A percentile compares a stretch with the other conserved stretches of the same genome.
phyloP scores from a whole-genome alignment of 2,329 filamentous ascomycete genomes.

The Fusarium albidum region DNA sequence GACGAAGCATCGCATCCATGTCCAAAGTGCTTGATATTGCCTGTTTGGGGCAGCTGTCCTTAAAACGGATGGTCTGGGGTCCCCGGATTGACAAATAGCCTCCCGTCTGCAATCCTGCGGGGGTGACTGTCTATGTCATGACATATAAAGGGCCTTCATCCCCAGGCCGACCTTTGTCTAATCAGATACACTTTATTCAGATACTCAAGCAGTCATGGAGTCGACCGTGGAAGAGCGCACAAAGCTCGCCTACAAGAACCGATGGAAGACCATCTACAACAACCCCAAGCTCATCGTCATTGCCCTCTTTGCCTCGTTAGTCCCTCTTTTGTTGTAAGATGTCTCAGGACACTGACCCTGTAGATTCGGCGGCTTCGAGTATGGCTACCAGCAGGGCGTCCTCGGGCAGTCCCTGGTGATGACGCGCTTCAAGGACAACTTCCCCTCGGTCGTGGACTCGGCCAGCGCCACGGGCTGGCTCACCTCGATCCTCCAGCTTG shows the following conservation, averaged over 20 bases:
- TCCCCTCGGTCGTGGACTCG: slow-evolving; percentile 56
- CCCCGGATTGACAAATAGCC: slow-evolving; percentile 31
- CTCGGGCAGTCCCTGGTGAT: slow-evolving; percentile 63
- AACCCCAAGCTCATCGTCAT: slow-evolving; percentile 37
- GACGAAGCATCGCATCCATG: slow-evolving; percentile 6
- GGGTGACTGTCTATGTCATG: neutral
- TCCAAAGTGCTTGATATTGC: slow-evolving; percentile 26
- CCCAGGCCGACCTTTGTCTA: neutral
- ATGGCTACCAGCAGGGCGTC: slow-evolving; percentile 58
- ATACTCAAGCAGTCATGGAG: slow-evolving; percentile 24
- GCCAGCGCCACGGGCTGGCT: slow-evolving; percentile 59
- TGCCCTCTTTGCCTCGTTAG: slow-evolving; percentile 39
- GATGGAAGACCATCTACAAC: slow-evolving; percentile 34
- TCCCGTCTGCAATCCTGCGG: neutral
- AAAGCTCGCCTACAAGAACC: slow-evolving; percentile 36
- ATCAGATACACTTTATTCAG: no score
- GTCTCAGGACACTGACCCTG: no score
- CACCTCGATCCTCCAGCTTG: slow-evolving; percentile 59
- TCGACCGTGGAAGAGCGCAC: slow-evolving; percentile 23
- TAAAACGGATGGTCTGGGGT: slow-evolving; percentile 38
- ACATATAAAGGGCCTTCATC: slow-evolving; percentile 11
- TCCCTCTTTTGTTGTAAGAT: no score
- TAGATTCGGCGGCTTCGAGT: slow-evolving; percentile 38
- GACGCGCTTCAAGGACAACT: slow-evolving; percentile 57
- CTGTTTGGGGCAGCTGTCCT: slow-evolving; percentile 12